Conservation (phyloP, 1,284 basidiomycete species). For the Cutaneotrichosporon spelunceum region DNA sequence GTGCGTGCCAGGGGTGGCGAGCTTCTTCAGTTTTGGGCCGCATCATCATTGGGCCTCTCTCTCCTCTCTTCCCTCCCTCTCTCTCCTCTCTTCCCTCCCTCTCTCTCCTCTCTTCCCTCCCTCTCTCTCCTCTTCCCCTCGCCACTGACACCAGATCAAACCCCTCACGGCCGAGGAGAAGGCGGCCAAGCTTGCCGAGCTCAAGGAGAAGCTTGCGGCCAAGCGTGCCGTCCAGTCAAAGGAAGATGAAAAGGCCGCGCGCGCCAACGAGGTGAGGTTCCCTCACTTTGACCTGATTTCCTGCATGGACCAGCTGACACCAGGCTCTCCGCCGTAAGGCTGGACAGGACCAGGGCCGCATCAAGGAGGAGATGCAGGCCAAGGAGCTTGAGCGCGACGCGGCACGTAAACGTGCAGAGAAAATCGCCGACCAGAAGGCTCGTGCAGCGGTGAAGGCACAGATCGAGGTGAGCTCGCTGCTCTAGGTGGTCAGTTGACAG, state of each 20-base stretch:
- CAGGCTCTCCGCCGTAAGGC: constrained; percentile 70
- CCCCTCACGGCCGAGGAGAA: constrained; percentile 95
- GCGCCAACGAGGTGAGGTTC: constrained; percentile 68
- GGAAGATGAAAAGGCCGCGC: constrained; percentile 66
- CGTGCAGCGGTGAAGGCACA: constrained; percentile 80
- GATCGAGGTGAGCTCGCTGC: constrained; percentile 60
- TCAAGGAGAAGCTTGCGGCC: constrained; percentile 69
- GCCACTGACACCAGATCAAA: constrained; percentile 37
- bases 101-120: neutral
- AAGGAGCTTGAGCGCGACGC: constrained; percentile 79
- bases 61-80: neutral
- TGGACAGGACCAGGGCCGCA: constrained; percentile 71
- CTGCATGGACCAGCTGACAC: constrained; percentile 1
- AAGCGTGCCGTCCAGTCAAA: constrained; percentile 67
- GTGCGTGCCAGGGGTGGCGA: constrained; percentile 15
- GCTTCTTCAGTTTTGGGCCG: neutral
- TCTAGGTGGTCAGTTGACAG: constrained; percentile 2
- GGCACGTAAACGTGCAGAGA: constrained; percentile 74
- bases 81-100: neutral
- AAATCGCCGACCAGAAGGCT: constrained; percentile 77
- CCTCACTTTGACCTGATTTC: constrained; percentile 24
- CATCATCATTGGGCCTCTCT: neutral
- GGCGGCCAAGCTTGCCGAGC: constrained; percentile 72
- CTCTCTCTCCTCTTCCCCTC: neutral
- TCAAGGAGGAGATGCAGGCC: constrained; percentile 71